Percentiles rank a stretch among this genome's conserved stretches.
These are phyloP conservation scores for Pneumocystis oryctolagi DNA, from an alignment of 1,139 yeast species.

Conservation along the genomic window DNA sequence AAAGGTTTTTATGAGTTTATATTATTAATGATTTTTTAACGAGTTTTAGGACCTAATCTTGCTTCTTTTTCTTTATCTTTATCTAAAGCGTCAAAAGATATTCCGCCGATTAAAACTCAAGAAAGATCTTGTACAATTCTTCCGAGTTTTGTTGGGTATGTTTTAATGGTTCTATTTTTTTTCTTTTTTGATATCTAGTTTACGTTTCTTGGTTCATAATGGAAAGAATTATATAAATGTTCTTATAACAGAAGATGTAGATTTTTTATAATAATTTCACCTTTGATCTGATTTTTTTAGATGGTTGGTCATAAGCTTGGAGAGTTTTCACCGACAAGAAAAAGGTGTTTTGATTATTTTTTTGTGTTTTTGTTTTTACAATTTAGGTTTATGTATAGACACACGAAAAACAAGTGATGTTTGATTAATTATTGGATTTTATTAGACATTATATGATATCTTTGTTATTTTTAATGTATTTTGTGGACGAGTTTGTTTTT, in stretches of 20 bases:
- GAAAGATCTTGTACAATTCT: conserved; percentile 87
- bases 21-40: conserved; percentile 14
- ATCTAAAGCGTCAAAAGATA: conserved; percentile 64
- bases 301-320: conserved; percentile 98
- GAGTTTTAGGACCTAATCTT: conserved; percentile 57
- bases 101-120: conserved; percentile 80
- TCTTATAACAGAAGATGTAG: conserved; percentile 52
- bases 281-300: conserved; percentile 19
- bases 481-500: too few relatives aligned
- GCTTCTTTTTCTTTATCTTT: conserved; percentile 67
- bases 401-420: conserved; percentile 1
- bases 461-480: background rate
- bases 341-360: conserved; percentile 18
- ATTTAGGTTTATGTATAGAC: background rate
- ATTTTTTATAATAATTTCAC: background rate
- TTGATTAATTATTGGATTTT: background rate
- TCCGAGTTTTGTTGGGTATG: conserved; percentile 88
- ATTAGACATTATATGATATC: background rate
- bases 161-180: conserved; percentile 17
- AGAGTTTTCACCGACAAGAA: conserved; percentile 86
- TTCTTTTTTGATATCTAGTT: background rate
- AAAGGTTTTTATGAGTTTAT: conserved; percentile 30
- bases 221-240: conserved; percentile 88
- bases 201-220: conserved; percentile 71
- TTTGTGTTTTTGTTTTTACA: background rate